These are phyloP conservation scores for Hericium alpestre DNA, from an alignment of 768 basidiomycete species.

Conservation along the genomic window DNA sequence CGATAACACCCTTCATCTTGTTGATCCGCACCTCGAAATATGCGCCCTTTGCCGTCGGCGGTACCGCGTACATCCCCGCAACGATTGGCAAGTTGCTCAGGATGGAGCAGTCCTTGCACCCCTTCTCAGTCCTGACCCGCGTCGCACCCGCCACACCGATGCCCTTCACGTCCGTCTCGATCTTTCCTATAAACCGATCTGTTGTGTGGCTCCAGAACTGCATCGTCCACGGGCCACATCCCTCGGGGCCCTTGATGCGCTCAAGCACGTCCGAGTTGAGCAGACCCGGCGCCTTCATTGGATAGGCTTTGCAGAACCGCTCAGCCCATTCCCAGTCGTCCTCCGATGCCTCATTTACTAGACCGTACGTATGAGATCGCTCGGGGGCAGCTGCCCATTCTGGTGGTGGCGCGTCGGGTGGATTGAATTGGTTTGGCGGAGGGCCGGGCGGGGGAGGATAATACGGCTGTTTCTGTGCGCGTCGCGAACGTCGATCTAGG, in stretches of 20 bases:
- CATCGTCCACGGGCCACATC: conserved; percentile 46
- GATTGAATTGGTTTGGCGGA: not conserved
- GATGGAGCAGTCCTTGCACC: conserved; percentile 42
- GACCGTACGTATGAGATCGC: conserved; percentile 34
- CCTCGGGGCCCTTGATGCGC: conserved; percentile 30
- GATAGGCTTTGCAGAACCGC: conserved; percentile 34
- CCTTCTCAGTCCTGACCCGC: conserved; percentile 28
- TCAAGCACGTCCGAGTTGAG: conserved; percentile 45
- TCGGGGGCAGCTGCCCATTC: conserved; percentile 54
- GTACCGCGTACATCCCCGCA: conserved; percentile 48
- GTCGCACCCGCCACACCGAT: conserved; percentile 26
- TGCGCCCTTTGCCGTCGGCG: conserved; percentile 37
- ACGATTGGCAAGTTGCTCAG: conserved; percentile 51
- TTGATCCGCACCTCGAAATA: conserved; percentile 55
- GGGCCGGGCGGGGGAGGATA: not conserved
- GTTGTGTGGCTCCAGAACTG: conserved; percentile 29
- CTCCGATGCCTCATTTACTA: conserved; percentile 45
- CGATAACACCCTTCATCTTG: conserved; percentile 48
- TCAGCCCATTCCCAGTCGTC: conserved; percentile 43
- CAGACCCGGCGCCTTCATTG: conserved; percentile 31
- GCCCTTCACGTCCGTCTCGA: conserved; percentile 24
- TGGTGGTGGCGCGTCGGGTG: conserved; percentile 27
- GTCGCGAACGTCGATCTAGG: not conserved
- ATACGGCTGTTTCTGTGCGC: not conserved
- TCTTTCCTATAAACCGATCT: conserved; percentile 33